These are phyloP conservation scores for Coelastrella sp. DNA, from an alignment of 139 green algal genomes.

Conservation along the genomic window DNA sequence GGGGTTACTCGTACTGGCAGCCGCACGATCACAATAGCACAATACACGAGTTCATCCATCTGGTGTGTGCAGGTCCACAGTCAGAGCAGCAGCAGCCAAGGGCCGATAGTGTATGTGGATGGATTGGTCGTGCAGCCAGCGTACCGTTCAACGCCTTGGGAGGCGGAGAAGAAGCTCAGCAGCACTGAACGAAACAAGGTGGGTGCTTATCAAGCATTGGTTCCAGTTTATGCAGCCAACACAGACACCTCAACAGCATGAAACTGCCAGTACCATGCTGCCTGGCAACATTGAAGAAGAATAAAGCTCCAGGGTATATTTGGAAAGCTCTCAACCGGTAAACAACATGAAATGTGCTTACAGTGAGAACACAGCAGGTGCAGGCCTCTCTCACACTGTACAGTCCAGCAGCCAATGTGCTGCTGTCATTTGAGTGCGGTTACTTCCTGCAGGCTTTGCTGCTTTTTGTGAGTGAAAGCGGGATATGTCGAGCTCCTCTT, in stretches of 20 bases:
- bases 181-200: background rate
- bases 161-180: constrained; percentile 34
- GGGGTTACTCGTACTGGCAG: background rate
- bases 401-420: background rate
- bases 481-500: constrained; percentile 80
- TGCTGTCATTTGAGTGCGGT: background rate
- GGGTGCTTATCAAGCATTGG: background rate
- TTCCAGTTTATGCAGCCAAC: background rate
- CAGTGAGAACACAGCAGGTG: too few species aligned
- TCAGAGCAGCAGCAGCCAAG: background rate
- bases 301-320: too few species aligned
- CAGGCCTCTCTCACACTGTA: too few species aligned
- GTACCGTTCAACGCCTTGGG: constrained; percentile 63
- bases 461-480: constrained; percentile 82
- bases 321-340: too few species aligned
- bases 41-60: background rate
- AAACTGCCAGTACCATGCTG: background rate
- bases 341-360: too few species aligned
- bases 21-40: background rate
- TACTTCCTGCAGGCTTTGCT: constrained; percentile 49
- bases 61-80: background rate
- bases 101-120: constrained; percentile 25
- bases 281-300: background rate
- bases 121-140: constrained; percentile 56
- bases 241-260: background rate